phyloP scores from a whole-genome alignment of 2,329 filamentous ascomycete species.

The Aplosporella prunicola region DNA sequence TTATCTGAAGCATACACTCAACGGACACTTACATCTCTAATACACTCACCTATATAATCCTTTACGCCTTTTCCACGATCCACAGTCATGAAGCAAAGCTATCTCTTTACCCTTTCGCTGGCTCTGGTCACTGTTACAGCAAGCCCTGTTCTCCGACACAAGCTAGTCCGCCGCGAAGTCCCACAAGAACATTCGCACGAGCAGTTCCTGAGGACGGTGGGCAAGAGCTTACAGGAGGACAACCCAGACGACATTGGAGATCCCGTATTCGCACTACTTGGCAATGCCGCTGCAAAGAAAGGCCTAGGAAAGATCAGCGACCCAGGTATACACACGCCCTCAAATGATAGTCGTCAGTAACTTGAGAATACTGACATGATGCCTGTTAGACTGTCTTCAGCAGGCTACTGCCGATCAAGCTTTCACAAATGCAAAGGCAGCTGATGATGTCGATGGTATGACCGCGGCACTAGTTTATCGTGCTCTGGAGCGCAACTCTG shows the following conservation, averaged over 20 bases:
- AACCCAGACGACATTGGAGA: slow-evolving; percentile 42
- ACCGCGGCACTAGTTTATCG: slow-evolving; percentile 45
- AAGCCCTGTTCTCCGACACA: slow-evolving; percentile 16
- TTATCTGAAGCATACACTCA: too few relatives aligned
- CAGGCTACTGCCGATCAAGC: slow-evolving; percentile 50
- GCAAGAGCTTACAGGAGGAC: slow-evolving; percentile 34
- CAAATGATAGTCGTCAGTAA: neutral
- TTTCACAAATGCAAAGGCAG: slow-evolving; percentile 50
- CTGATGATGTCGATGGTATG: slow-evolving; percentile 45
- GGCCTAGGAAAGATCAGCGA: slow-evolving; percentile 43
- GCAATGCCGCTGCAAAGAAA: slow-evolving; percentile 39
- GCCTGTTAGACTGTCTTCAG: slow-evolving; percentile 44
- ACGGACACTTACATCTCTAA: too few relatives aligned
- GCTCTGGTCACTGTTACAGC: slow-evolving; percentile 22
- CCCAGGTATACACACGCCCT: slow-evolving; percentile 21
- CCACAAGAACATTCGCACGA: slow-evolving; percentile 50
- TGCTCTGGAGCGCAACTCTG: slow-evolving; percentile 53
- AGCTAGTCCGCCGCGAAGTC: slow-evolving; percentile 37
- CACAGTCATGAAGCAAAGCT: slow-evolving; percentile 25
- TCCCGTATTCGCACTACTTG: slow-evolving; percentile 44
- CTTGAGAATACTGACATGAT: too few relatives aligned
- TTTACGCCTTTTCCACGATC: too few relatives aligned
- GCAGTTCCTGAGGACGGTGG: slow-evolving; percentile 38
- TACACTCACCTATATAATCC: too few relatives aligned
- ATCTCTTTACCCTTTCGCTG: slow-evolving; percentile 19